A percentile compares a stretch with the other conserved stretches of the same genome.
phyloP scores from a whole-genome alignment of 2,329 filamentous ascomycete genomes.

The Claviceps paspali region DNA sequence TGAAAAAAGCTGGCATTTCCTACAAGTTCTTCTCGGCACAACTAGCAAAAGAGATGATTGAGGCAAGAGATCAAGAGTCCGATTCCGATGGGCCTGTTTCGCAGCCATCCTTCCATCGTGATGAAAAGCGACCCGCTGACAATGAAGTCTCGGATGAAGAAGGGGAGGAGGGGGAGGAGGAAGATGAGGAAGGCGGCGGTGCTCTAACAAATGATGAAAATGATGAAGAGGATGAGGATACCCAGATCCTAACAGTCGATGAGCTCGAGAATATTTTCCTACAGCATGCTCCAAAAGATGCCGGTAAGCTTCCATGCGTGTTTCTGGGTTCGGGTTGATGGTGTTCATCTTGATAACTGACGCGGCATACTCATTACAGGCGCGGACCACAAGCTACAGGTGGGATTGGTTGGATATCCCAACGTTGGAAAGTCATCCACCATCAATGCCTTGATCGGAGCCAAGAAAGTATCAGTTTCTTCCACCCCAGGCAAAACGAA shows the following conservation, averaged over 20 bases:
- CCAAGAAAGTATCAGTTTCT: conserved; percentile 97
- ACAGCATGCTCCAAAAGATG: conserved; percentile 43
- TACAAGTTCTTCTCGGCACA: conserved; percentile 96
- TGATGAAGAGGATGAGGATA: conserved; percentile 36
- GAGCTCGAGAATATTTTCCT: conserved; percentile 86
- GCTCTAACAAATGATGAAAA: conserved; percentile 8
- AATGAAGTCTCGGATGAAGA: conserved; percentile 10
- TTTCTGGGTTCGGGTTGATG: too few relatives aligned
- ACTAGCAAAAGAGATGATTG: conserved; percentile 77
- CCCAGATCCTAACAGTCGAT: conserved; percentile 77
- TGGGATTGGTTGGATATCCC: conserved; percentile 91
- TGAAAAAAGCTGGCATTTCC: conserved; percentile 64
- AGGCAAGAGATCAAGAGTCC: conserved; percentile 45
- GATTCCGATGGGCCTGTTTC: conserved; percentile 24
- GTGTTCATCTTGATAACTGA: too few relatives aligned
- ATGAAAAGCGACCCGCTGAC: conserved; percentile 12
- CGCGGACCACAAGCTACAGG: conserved; percentile 55
- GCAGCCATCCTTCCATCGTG: conserved; percentile 12
- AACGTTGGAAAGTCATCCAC: conserved; percentile 99
- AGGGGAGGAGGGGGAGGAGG: conserved; percentile 20
- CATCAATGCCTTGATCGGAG: conserved; percentile 95
- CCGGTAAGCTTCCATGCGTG: conserved; percentile 32
- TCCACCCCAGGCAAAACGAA: conserved; percentile 97
- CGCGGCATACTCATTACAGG: conserved; percentile 18
- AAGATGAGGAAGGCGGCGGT: conserved; percentile 24